phyloP scores from a whole-genome alignment of 495 filamentous ascomycete genomes.

The Penicillium samsonianum region DNA sequence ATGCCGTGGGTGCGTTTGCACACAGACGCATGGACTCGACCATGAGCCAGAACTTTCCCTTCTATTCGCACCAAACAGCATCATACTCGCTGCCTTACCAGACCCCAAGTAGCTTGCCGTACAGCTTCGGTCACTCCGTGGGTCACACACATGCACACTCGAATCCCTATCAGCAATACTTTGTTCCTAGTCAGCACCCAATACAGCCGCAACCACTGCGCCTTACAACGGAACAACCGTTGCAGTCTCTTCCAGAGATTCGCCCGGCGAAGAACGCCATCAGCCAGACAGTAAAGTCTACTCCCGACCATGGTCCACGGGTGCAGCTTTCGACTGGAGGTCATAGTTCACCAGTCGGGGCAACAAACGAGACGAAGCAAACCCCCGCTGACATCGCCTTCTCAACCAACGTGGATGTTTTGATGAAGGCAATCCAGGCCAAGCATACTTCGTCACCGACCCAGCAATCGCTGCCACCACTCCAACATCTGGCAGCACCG shows the following conservation, averaged over 20 bases:
- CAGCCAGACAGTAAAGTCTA: slow-evolving; percentile 31
- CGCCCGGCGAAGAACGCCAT: slow-evolving; percentile 47
- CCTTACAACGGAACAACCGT: slow-evolving; percentile 34
- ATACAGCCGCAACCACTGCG: slow-evolving; percentile 33
- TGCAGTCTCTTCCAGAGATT: slow-evolving; percentile 41
- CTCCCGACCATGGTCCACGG: slow-evolving; percentile 15
- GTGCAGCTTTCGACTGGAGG: slow-evolving; percentile 10
- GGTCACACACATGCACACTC: slow-evolving; percentile 37
- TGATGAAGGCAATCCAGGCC: slow-evolving; percentile 90
- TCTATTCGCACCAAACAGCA: slow-evolving; percentile 40
- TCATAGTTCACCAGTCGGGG: slow-evolving; percentile 5
- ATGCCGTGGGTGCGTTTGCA: slow-evolving; percentile 39
- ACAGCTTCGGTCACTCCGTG: slow-evolving; percentile 39
- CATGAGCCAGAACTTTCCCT: slow-evolving; percentile 38
- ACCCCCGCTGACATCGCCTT: slow-evolving; percentile 57
- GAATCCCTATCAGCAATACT: slow-evolving; percentile 40
- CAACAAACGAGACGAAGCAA: slow-evolving; percentile 19
- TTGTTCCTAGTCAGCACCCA: slow-evolving; percentile 33
- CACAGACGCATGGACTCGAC: slow-evolving; percentile 43
- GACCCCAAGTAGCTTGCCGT: slow-evolving; percentile 36
- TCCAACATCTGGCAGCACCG: slow-evolving; percentile 37
- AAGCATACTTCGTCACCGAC: slow-evolving; percentile 45
- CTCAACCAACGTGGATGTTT: slow-evolving; percentile 79
- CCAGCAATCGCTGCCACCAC: slow-evolving; percentile 38
- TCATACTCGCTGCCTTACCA: slow-evolving; percentile 43